Conservation (phyloP, 192 early-diverging fungal genomes). For the Spinellus fusiger region DNA sequence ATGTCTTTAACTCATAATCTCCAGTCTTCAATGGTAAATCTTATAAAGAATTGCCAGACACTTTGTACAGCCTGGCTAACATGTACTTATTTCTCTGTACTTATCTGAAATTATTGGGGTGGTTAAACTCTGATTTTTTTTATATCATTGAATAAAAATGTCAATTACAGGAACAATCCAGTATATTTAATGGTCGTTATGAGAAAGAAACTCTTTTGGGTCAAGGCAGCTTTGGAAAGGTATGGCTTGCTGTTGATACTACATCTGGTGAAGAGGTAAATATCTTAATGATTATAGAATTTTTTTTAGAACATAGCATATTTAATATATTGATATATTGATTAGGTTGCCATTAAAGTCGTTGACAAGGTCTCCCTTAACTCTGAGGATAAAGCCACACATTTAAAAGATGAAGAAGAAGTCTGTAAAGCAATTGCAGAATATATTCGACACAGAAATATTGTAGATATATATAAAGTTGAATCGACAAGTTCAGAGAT, state of each 20-base stretch:
- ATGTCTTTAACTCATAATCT: too few relatives aligned
- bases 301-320: not conserved
- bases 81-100: too few relatives aligned
- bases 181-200: slow-evolving; percentile 11
- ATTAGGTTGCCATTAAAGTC: slow-evolving; percentile 54
- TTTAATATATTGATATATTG: not conserved
- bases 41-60: too few relatives aligned
- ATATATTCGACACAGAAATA: slow-evolving; percentile 41
- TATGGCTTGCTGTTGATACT: slow-evolving; percentile 47
- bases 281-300: too few relatives aligned
- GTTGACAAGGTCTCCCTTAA: slow-evolving; percentile 52
- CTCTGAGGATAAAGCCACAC: slow-evolving; percentile 43
- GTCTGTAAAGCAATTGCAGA: slow-evolving; percentile 35
- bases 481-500: slow-evolving; percentile 44
- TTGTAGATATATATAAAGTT: slow-evolving; percentile 50
- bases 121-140: too few relatives aligned
- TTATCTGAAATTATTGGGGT: too few relatives aligned
- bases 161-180: too few relatives aligned
- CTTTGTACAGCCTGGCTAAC: too few relatives aligned
- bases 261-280: slow-evolving; percentile 41
- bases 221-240: slow-evolving; percentile 59
- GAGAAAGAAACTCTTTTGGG: slow-evolving; percentile 34
- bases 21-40: too few relatives aligned
- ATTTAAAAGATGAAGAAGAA: slow-evolving; percentile 42
- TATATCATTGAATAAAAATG: too few relatives aligned